Evolutionary conservation across 805 yeast genomes (phyloP).

Genomic region (Lipomyces yamanashiensis): DNA sequence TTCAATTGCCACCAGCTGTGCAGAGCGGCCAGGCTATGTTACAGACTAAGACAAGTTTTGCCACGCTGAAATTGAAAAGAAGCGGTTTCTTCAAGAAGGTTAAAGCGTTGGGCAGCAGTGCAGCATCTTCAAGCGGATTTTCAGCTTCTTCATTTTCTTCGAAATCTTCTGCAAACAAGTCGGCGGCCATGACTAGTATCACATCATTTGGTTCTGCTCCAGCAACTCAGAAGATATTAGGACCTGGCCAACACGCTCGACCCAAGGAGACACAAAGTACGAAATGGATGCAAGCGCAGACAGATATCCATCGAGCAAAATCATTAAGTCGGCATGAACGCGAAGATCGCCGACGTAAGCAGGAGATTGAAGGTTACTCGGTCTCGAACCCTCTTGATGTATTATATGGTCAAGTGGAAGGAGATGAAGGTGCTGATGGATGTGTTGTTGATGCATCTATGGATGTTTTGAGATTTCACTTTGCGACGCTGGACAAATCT

Average conservation of each 20-base stretch:
- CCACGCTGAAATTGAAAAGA: slow-evolving; percentile 40
- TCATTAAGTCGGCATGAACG: slow-evolving; percentile 71
- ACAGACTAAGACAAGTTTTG: slow-evolving; percentile 20
- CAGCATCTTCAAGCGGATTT: slow-evolving; percentile 7
- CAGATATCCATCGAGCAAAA: slow-evolving; percentile 73
- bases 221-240: not conserved
- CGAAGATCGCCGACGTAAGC: slow-evolving; percentile 65
- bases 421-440: slow-evolving; percentile 40
- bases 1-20: slow-evolving; percentile 15
- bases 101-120: slow-evolving; percentile 23
- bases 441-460: slow-evolving; percentile 25
- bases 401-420: slow-evolving; percentile 30
- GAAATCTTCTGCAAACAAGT: not conserved
- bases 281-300: slow-evolving; percentile 58
- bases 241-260: slow-evolving; percentile 5
- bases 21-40: slow-evolving; percentile 15
- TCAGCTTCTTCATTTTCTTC: slow-evolving; percentile 1
- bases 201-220: slow-evolving; percentile 16
- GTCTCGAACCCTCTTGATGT: slow-evolving; percentile 61
- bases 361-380: slow-evolving; percentile 62
- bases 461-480: slow-evolving; percentile 29
- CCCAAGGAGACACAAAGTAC: slow-evolving; percentile 26
- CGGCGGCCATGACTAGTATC: slow-evolving; percentile 3
- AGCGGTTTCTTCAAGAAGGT: slow-evolving; percentile 36
- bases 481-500: slow-evolving; percentile 27